phyloP scores from a whole-genome alignment of 2,329 filamentous ascomycete species.

The Ophiostoma perfectum region DNA sequence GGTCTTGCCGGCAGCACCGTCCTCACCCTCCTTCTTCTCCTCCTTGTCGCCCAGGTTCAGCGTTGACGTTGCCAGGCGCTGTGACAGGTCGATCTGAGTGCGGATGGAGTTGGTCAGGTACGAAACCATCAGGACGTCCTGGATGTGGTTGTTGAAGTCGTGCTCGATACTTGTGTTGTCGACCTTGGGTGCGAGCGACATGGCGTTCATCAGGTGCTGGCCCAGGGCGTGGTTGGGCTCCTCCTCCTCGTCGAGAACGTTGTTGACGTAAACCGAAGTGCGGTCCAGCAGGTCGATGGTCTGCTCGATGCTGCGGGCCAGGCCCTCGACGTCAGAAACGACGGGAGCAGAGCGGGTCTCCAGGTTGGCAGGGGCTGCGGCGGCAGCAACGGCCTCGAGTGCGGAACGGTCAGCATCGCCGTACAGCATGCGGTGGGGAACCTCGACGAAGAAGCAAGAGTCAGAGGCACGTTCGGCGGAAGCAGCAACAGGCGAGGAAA shows the following conservation, averaged over 20 bases:
- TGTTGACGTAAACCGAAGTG: conserved; percentile 85
- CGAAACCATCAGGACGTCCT: conserved; percentile 95
- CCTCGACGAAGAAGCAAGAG: conserved; percentile 94
- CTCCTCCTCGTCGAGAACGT: conserved; percentile 88
- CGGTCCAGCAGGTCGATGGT: conserved; percentile 86
- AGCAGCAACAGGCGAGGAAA: conserved; percentile 89
- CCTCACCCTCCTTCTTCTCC: conserved; percentile 33
- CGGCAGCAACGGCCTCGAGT: conserved; percentile 68
- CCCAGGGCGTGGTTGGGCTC: conserved; percentile 85
- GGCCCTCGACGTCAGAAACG: conserved; percentile 80
- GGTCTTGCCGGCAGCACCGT: conserved; percentile 34
- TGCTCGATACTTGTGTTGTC: conserved; percentile 84
- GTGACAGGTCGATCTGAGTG: conserved; percentile 96
- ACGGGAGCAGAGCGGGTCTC: conserved; percentile 70
- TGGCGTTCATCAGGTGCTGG: conserved; percentile 89
- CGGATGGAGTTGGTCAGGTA: conserved; percentile 98
- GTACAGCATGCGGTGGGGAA: conserved; percentile 90
- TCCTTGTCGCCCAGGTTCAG: conserved; percentile 48
- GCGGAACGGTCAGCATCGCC: conserved; percentile 56
- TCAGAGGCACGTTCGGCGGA: conserved; percentile 92
- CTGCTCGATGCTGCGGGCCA: conserved; percentile 81
- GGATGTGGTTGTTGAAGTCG: conserved; percentile 99
- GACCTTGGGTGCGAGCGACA: conserved; percentile 92
- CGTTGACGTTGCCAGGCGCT: conserved; percentile 79
- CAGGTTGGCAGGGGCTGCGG: conserved; percentile 62